phyloP scores from a whole-genome alignment of 2,329 filamentous ascomycete species.

The Aureobasidium mangrovei region DNA sequence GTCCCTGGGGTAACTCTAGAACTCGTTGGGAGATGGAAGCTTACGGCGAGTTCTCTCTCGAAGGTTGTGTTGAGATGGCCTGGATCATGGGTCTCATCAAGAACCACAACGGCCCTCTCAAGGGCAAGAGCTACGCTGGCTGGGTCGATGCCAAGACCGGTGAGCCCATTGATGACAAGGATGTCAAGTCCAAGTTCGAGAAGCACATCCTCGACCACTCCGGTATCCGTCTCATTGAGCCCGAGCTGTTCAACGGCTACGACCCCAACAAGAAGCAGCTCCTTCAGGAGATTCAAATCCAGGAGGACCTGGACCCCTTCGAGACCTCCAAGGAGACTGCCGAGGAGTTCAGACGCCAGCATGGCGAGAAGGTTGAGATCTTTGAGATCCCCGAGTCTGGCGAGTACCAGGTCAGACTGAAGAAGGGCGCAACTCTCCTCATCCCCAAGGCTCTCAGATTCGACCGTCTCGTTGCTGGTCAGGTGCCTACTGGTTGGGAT shows the following conservation, averaged over 20 bases:
- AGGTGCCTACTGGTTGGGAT: conserved; percentile 95
- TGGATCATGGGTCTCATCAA: conserved; percentile 99
- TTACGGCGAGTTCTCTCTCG: conserved; percentile 89
- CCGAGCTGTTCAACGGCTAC: conserved; percentile 92
- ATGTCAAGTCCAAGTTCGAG: conserved; percentile 95
- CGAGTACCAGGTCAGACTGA: conserved; percentile 88
- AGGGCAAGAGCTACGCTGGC: conserved; percentile 91
- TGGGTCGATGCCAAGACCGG: conserved; percentile 94
- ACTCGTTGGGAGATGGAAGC: conserved; percentile 99
- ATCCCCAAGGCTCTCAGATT: conserved; percentile 97
- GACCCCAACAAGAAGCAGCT: conserved; percentile 98
- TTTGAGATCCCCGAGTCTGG: conserved; percentile 91
- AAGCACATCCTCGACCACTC: conserved; percentile 93
- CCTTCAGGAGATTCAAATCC: conserved; percentile 92
- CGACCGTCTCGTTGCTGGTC: conserved; percentile 92
- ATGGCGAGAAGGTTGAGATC: conserved; percentile 94
- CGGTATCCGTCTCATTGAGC: conserved; percentile 94
- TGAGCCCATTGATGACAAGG: conserved; percentile 95
- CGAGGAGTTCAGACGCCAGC: conserved; percentile 92
- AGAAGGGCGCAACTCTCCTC: conserved; percentile 88
- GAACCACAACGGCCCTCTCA: conserved; percentile 93
- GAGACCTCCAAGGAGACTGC: conserved; percentile 96
- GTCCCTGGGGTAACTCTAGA: conserved; percentile 96
- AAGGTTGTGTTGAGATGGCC: conserved; percentile 97
- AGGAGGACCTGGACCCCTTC: conserved; percentile 94